A percentile compares a stretch with the other conserved stretches of the same genome.
These are phyloP conservation scores for Coemansia sp. DNA, from an alignment of 192 early-diverging fungal genomes.

Conservation along the genomic window DNA sequence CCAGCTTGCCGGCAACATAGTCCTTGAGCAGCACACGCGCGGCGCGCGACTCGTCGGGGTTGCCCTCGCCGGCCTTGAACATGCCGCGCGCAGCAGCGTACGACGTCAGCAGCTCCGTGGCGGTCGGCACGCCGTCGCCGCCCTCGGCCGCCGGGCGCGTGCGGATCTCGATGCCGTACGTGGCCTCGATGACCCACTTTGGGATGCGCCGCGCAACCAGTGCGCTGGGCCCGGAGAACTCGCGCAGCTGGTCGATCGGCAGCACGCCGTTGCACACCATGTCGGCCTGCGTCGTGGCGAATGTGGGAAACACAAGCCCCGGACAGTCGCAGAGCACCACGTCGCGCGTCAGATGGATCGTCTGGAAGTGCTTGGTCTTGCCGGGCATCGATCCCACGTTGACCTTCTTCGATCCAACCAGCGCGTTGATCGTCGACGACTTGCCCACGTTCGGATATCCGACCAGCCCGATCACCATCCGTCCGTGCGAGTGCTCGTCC, in stretches of 20 bases:
- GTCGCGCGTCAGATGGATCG: constrained; percentile 83
- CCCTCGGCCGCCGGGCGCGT: constrained; percentile 75
- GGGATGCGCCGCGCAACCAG: constrained; percentile 85
- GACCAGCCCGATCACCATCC: constrained; percentile 90
- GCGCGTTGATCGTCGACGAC: constrained; percentile 96
- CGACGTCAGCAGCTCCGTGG: constrained; percentile 84
- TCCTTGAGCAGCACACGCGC: constrained; percentile 97
- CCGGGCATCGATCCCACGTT: constrained; percentile 96
- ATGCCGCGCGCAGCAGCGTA: constrained; percentile 95
- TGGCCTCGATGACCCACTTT: constrained; percentile 79
- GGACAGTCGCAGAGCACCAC: constrained; percentile 98
- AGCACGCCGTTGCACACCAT: constrained; percentile 99
- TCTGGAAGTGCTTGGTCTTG: constrained; percentile 99
- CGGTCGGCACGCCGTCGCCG: constrained; percentile 74
- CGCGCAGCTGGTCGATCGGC: constrained; percentile 97
- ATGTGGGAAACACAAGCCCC: constrained; percentile 97
- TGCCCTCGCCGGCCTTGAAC: constrained; percentile 88
- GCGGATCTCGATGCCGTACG: constrained; percentile 90
- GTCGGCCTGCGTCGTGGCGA: constrained; percentile 97
- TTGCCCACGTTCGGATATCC: constrained; percentile 99
- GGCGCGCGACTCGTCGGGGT: constrained; percentile 96
- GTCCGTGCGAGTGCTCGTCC: constrained; percentile 49
- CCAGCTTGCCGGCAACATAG: constrained; percentile 92
- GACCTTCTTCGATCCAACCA: constrained; percentile 91
- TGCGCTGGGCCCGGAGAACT: constrained; percentile 83